Evolutionary conservation across 164 flowering plant species (phyloP).

Genomic region (Dillenia turbinata): DNA sequence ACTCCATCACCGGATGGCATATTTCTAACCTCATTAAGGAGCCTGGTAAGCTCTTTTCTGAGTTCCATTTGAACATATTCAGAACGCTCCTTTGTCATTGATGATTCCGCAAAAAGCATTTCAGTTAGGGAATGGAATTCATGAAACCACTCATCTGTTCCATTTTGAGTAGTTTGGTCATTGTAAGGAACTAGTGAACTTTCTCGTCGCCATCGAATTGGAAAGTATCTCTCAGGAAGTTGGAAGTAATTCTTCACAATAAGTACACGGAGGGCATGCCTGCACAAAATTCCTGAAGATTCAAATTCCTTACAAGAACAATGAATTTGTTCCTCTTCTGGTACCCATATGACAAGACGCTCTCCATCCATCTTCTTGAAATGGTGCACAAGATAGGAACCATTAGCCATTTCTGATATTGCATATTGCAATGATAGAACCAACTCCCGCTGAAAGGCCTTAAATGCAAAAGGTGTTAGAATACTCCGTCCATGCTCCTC

Average conservation of each 20-base stretch:
- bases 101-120: constrained; percentile 47
- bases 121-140: constrained; percentile 43
- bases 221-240: constrained; percentile 61
- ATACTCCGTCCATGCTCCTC: constrained; percentile 59
- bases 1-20: constrained; percentile 37
- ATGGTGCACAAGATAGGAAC: constrained; percentile 52
- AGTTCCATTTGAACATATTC: constrained; percentile 44
- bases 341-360: constrained; percentile 46
- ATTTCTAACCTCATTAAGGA: constrained; percentile 41
- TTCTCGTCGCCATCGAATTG: constrained; percentile 45
- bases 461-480: constrained; percentile 65
- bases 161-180: constrained; percentile 19
- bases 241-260: constrained; percentile 56
- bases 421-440: constrained; percentile 58
- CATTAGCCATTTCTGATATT: constrained; percentile 43
- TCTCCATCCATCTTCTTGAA: constrained; percentile 55
- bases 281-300: constrained; percentile 56
- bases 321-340: constrained; percentile 51
- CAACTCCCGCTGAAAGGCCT: constrained; percentile 48
- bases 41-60: constrained; percentile 31
- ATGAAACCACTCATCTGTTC: constrained; percentile 35
- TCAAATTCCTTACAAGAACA: constrained; percentile 73
- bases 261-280: constrained; percentile 60
- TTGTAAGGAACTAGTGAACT: constrained; percentile 29
- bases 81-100: constrained; percentile 40